A percentile compares a stretch with the other conserved stretches of the same genome.
phyloP scores from a whole-genome alignment of 768 basidiomycete species.

The Suillus decipiens region DNA sequence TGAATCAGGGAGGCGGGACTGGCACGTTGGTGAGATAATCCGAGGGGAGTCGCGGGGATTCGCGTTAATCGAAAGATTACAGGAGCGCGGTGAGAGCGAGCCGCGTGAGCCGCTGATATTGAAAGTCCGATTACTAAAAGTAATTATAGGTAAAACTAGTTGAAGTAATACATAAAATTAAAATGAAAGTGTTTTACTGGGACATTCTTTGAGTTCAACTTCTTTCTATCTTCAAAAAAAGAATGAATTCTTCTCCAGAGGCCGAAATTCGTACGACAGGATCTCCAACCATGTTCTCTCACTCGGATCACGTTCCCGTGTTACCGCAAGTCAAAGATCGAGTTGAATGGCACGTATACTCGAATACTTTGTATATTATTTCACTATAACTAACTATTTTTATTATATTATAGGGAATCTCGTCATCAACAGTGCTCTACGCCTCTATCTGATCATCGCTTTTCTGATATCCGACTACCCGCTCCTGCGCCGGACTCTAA shows the following conservation, averaged over 20 bases:
- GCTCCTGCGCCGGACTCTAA: slow-evolving; percentile 20
- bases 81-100: slow-evolving; percentile 17
- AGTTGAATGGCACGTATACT: slow-evolving; percentile 31
- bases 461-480: slow-evolving; percentile 32
- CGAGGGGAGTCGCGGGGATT: slow-evolving; percentile 25
- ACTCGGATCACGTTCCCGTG: slow-evolving; percentile 33
- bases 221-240: background rate
- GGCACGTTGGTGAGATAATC: slow-evolving; percentile 6
- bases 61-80: slow-evolving; percentile 26
- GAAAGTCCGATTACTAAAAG: slow-evolving; percentile 27
- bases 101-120: slow-evolving; percentile 35
- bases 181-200: slow-evolving; percentile 10
- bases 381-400: slow-evolving; percentile 7
- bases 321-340: slow-evolving; percentile 26
- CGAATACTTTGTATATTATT: slow-evolving; percentile 20
- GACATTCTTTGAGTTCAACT: slow-evolving; percentile 1
- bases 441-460: slow-evolving; percentile 34
- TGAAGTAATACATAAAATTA: slow-evolving; percentile 1
- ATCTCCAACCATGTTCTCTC: slow-evolving; percentile 29
- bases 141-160: slow-evolving; percentile 9
- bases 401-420: slow-evolving; percentile 25
- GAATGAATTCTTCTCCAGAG: slow-evolving; percentile 9
- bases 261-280: slow-evolving; percentile 13
- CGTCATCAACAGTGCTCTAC: slow-evolving; percentile 20
- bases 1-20: slow-evolving; percentile 6